These are phyloP conservation scores for Hevea brasiliensis DNA, from an alignment of 345 rosid species.

Conservation along the genomic window DNA sequence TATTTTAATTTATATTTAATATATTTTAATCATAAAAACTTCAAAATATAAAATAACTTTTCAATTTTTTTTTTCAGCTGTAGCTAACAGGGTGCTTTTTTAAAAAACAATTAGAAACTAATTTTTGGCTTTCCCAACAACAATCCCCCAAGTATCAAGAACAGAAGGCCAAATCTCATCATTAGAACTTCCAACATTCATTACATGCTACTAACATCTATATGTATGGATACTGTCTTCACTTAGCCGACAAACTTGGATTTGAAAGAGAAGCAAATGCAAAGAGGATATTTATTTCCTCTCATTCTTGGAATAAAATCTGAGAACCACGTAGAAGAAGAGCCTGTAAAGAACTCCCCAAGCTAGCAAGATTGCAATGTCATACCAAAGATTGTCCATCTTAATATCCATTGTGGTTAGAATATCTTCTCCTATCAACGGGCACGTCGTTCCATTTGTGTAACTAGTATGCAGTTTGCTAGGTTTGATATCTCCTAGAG, in stretches of 20 bases:
- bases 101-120: too few relatives aligned
- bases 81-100: too few relatives aligned
- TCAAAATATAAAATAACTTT: too few relatives aligned
- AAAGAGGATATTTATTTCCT: slow-evolving; percentile 35
- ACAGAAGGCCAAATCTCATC: background rate
- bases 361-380: slow-evolving; percentile 53
- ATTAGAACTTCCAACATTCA: background rate
- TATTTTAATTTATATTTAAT: too few relatives aligned
- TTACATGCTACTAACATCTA: background rate
- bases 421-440: slow-evolving; percentile 53
- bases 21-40: too few relatives aligned
- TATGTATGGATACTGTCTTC: too few relatives aligned
- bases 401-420: slow-evolving; percentile 45
- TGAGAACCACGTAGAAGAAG: slow-evolving; percentile 51
- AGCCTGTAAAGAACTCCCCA: slow-evolving; percentile 60
- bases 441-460: slow-evolving; percentile 12
- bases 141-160: too few relatives aligned
- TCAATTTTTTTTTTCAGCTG: too few relatives aligned
- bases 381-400: slow-evolving; percentile 44
- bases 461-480: slow-evolving; percentile 29
- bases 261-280: background rate
- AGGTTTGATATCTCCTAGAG: slow-evolving; percentile 36
- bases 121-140: too few relatives aligned
- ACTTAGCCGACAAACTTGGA: background rate
- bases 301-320: slow-evolving; percentile 55